phyloP scores from a whole-genome alignment of 345 rosid species.

The Sonneratia caseolaris region DNA sequence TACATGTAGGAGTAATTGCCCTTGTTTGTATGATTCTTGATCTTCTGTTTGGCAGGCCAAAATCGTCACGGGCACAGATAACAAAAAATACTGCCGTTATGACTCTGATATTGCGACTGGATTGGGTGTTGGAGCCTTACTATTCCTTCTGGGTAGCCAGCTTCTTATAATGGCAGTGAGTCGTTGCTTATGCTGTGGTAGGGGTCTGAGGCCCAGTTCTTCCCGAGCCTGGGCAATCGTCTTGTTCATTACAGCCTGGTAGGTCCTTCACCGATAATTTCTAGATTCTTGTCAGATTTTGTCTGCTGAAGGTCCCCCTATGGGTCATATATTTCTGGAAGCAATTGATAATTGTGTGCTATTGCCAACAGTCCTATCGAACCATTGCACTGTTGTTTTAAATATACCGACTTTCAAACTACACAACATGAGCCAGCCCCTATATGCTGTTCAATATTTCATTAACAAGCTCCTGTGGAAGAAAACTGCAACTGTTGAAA shows the following conservation, averaged over 20 bases:
- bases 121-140: constrained; percentile 70
- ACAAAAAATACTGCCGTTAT: constrained; percentile 53
- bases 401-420: no score
- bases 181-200: constrained; percentile 91
- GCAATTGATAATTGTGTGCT: no score
- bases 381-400: no score
- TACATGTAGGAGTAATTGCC: neutral
- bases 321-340: neutral
- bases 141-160: constrained; percentile 66
- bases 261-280: neutral
- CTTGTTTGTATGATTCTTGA: neutral
- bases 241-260: constrained; percentile 84
- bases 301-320: neutral
- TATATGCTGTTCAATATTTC: neutral
- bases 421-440: no score
- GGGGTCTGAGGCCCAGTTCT: constrained; percentile 65
- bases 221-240: constrained; percentile 77
- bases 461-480: neutral
- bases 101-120: constrained; percentile 85
- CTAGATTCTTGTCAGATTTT: neutral
- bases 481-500: neutral
- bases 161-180: constrained; percentile 69
- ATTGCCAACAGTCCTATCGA: no score
- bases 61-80: constrained; percentile 30
- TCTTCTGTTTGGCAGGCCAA: constrained; percentile 42